Percentiles rank a stretch among this genome's conserved stretches.
These are phyloP conservation scores for Phellopilus nigrolimitatus DNA, from an alignment of 1,284 basidiomycete genomes.

Conservation along the genomic window DNA sequence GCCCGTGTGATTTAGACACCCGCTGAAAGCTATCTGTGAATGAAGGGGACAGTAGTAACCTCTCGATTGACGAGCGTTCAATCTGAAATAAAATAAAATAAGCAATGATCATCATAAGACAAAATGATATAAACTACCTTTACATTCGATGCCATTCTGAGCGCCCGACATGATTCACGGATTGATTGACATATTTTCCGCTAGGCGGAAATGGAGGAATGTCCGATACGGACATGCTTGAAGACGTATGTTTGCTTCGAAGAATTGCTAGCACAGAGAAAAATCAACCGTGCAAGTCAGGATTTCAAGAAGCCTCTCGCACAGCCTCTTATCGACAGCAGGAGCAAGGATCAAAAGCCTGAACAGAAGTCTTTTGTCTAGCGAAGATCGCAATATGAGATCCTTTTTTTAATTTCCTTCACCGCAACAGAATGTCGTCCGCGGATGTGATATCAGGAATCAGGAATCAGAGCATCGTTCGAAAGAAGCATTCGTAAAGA, in stretches of 20 bases:
- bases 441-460: no score
- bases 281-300: no score
- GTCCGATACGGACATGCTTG: background rate
- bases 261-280: no score
- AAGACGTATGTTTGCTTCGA: background rate
- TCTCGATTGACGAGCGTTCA: slow-evolving; percentile 46
- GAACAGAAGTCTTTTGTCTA: no score
- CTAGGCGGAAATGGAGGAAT: slow-evolving; percentile 3
- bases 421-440: no score
- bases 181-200: slow-evolving; percentile 17
- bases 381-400: no score
- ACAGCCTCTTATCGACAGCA: no score
- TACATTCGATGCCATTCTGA: slow-evolving; percentile 10
- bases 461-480: no score
- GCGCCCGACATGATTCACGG: slow-evolving; percentile 14
- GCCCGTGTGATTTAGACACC: slow-evolving; percentile 58
- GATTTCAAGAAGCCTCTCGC: no score
- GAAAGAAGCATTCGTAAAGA: no score
- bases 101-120: background rate
- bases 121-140: background rate
- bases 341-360: no score
- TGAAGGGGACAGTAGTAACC: slow-evolving; percentile 57
- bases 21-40: slow-evolving; percentile 60
- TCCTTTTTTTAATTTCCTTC: no score
- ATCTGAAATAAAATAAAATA: slow-evolving; percentile 39